Evolutionary conservation across 2,329 filamentous ascomycete genomes (phyloP).

Genomic region (Aspergillus brasiliensis): DNA sequence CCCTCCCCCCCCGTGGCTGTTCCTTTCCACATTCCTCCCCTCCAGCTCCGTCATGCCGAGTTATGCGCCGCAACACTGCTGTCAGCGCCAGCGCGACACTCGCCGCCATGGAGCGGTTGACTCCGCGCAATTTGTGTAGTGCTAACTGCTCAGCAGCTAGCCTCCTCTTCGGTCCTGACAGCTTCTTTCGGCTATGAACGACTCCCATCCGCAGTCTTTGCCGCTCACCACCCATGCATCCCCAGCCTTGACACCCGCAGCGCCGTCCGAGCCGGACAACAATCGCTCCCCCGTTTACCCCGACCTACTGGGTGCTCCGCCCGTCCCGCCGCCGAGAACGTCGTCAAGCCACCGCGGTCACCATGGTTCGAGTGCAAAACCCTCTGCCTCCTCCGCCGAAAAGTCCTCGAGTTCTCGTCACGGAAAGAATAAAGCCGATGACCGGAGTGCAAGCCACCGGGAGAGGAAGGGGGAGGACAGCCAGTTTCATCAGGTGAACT

Average conservation of each 20-base stretch:
- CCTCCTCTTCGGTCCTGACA: constrained; percentile 34
- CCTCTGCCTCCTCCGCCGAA: constrained; percentile 27
- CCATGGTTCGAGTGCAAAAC: constrained; percentile 42
- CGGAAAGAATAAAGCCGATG: constrained; percentile 41
- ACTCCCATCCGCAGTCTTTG: constrained; percentile 48
- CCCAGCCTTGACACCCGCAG: constrained; percentile 39
- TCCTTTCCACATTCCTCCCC: neutral
- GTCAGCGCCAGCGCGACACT: constrained; percentile 51
- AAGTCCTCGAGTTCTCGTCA: constrained; percentile 45
- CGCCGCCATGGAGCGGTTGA: constrained; percentile 19
- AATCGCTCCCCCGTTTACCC: constrained; percentile 38
- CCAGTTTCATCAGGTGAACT: constrained; percentile 49
- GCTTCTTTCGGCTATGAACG: constrained; percentile 46
- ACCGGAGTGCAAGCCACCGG: constrained; percentile 45
- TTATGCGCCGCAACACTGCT: constrained; percentile 4
- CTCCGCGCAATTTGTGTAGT: constrained; percentile 17
- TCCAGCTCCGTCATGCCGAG: neutral
- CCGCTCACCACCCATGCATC: constrained; percentile 46
- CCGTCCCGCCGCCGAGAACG: constrained; percentile 76
- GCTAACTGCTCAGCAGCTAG: constrained; percentile 34
- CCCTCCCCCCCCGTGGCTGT: constrained; percentile 41
- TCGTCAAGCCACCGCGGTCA: constrained; percentile 69
- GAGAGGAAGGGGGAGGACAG: constrained; percentile 43
- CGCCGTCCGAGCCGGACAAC: constrained; percentile 31
- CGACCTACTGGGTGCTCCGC: constrained; percentile 61